Evolutionary conservation across 129 eudicot species (phyloP).

Genomic region (Chrysanthemum makinoi): DNA sequence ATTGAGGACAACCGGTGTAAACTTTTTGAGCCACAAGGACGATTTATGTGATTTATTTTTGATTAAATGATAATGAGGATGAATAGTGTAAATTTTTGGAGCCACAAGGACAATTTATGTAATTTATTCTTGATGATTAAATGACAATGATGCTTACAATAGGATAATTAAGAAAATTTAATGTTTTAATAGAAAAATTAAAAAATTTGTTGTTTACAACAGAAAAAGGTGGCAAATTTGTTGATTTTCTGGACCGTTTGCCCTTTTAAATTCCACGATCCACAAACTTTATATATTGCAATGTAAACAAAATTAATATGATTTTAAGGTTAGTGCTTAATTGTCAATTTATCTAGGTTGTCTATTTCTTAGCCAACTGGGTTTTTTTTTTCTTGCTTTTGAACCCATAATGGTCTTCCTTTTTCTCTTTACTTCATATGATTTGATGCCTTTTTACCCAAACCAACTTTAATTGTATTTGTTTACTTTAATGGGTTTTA

Average conservation of each 20-base stretch:
- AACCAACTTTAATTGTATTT: conserved; percentile 22
- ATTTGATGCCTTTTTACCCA: conserved; percentile 33
- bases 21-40: too few relatives aligned
- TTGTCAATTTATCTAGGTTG: conserved; percentile 43
- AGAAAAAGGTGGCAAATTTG: too few relatives aligned
- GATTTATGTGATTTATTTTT: too few relatives aligned
- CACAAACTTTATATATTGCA: conserved; percentile 17
- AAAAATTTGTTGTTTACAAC: too few relatives aligned
- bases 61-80: too few relatives aligned
- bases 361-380: conserved; percentile 32
- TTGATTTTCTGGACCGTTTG: not conserved
- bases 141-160: too few relatives aligned
- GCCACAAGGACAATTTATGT: too few relatives aligned
- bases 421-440: conserved; percentile 26
- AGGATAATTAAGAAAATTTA: too few relatives aligned
- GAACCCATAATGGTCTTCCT: conserved; percentile 30
- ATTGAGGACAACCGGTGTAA: too few relatives aligned
- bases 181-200: too few relatives aligned
- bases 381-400: conserved; percentile 32
- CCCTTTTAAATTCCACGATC: conserved; percentile 9
- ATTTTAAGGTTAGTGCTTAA: conserved; percentile 26
- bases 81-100: too few relatives aligned
- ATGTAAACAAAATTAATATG: conserved; percentile 23
- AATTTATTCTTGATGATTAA: too few relatives aligned
- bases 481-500: conserved; percentile 17